Percentiles rank a stretch among this genome's conserved stretches.
Conservation (phyloP, 1,139 yeast genomes). For the Suhomyces wounanorum region DNA sequence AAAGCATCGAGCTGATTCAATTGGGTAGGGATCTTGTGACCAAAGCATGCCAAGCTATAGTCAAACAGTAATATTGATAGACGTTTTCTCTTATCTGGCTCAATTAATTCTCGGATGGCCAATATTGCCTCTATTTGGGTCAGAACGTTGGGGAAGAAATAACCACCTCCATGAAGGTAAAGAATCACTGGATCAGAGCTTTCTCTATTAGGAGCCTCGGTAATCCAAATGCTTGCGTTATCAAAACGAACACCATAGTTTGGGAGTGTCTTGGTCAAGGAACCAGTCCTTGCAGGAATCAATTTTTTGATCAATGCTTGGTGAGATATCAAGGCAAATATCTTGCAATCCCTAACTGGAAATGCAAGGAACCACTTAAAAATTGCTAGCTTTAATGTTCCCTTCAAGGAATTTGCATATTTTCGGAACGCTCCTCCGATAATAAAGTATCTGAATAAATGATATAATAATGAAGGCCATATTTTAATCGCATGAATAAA, state of each 20-base stretch:
- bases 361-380: constrained; percentile 3
- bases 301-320: constrained; percentile 11
- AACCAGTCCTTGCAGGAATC: constrained; percentile 7
- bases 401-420: constrained; percentile 1
- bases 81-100: constrained; percentile 26
- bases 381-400: constrained; percentile 4
- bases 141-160: constrained; percentile 36
- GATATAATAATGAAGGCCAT: neutral
- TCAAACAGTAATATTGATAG: constrained; percentile 40
- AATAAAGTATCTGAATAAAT: constrained; percentile 1
- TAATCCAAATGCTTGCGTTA: constrained; percentile 40
- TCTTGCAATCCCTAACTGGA: constrained; percentile 1
- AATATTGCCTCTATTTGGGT: constrained; percentile 35
- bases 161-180: constrained; percentile 49
- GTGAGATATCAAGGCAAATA: neutral
- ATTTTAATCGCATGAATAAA: neutral
- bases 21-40: constrained; percentile 39
- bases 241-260: constrained; percentile 39
- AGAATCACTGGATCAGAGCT: constrained; percentile 39
- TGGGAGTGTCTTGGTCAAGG: constrained; percentile 19
- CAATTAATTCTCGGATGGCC: constrained; percentile 33
- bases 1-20: constrained; percentile 35
- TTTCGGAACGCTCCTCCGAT: constrained; percentile 9
- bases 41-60: constrained; percentile 38
- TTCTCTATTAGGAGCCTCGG: constrained; percentile 30